These are phyloP conservation scores for Groenewaldozyma sp. DNA, from an alignment of 1,139 yeast genomes.

Conservation along the genomic window DNA sequence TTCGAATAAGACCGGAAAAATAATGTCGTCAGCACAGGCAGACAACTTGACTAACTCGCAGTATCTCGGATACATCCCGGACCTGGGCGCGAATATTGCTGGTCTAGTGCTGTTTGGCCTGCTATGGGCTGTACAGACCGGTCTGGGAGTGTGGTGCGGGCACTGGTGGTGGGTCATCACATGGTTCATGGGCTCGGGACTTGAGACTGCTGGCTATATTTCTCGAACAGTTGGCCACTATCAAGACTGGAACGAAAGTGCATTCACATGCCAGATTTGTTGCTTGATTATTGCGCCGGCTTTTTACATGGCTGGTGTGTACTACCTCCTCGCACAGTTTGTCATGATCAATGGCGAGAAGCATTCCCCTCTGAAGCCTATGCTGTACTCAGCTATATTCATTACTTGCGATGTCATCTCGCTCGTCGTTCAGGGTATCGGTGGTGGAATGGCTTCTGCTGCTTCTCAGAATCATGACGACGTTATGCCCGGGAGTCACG, in stretches of 20 bases:
- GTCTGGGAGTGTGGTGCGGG: slow-evolving; percentile 37
- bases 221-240: slow-evolving; percentile 47
- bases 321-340: slow-evolving; percentile 65
- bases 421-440: slow-evolving; percentile 67
- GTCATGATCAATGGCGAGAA: slow-evolving; percentile 59
- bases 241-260: slow-evolving; percentile 32
- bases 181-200: slow-evolving; percentile 48
- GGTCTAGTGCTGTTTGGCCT: slow-evolving; percentile 42
- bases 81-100: slow-evolving; percentile 40
- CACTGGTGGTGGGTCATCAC: slow-evolving; percentile 71
- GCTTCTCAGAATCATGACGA: slow-evolving; percentile 32
- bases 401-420: slow-evolving; percentile 60
- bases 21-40: too few species aligned
- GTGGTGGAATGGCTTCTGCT: slow-evolving; percentile 69
- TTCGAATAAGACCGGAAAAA: too few species aligned
- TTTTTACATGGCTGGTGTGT: slow-evolving; percentile 81
- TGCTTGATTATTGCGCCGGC: slow-evolving; percentile 78
- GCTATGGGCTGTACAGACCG: slow-evolving; percentile 34
- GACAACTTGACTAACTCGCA: too few species aligned
- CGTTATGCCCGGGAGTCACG: slow-evolving; percentile 48
- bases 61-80: slow-evolving; percentile 37
- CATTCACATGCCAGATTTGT: slow-evolving; percentile 57
- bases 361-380: slow-evolving; percentile 58
- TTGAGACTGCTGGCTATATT: slow-evolving; percentile 65
- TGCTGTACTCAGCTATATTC: slow-evolving; percentile 64